These are phyloP conservation scores for Coniochaeta sp. DNA, from an alignment of 2,329 filamentous ascomycete species.

Conservation along the genomic window DNA sequence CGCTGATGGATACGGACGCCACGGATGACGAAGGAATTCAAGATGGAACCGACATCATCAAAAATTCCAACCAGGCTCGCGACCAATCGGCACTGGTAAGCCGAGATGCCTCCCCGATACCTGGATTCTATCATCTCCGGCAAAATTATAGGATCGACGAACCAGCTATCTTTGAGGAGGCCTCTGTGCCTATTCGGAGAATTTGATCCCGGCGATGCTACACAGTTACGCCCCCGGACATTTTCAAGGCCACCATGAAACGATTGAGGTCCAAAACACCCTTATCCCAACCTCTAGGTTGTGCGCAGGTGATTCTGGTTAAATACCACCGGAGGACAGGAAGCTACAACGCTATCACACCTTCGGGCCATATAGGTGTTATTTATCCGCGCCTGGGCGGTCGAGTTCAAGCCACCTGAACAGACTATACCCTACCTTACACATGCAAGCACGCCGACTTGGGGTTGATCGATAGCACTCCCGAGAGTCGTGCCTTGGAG, in stretches of 20 bases:
- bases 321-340: slow-evolving; percentile 8
- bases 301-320: slow-evolving; percentile 3
- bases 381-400: slow-evolving; percentile 1
- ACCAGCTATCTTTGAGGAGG: background rate
- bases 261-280: background rate
- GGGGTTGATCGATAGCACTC: background rate
- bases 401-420: background rate
- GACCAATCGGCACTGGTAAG: background rate
- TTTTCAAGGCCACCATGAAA: background rate
- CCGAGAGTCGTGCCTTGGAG: background rate
- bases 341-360: background rate
- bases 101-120: background rate
- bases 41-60: background rate
- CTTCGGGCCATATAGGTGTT: background rate
- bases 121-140: background rate
- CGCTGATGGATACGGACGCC: background rate
- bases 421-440: background rate
- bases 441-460: background rate
- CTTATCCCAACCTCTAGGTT: background rate
- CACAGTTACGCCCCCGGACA: background rate
- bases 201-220: background rate
- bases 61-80: background rate
- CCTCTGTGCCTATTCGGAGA: background rate
- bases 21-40: background rate
- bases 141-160: background rate